Percentiles rank a stretch among this genome's conserved stretches.
These are phyloP conservation scores for Podila epigama DNA, from an alignment of 192 early-diverging fungal species.

Conservation along the genomic window DNA sequence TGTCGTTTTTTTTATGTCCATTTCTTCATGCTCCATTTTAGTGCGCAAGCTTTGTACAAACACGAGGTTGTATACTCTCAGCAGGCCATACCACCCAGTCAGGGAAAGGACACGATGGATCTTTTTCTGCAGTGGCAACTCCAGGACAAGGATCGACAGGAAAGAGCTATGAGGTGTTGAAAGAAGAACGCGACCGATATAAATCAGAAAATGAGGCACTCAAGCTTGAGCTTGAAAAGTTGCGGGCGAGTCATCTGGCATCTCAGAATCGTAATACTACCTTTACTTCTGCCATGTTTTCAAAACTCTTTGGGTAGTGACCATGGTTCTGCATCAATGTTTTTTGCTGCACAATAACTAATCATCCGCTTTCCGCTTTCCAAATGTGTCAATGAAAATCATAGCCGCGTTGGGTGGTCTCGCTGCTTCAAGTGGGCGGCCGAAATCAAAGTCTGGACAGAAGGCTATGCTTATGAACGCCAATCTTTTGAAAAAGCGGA, in stretches of 20 bases:
- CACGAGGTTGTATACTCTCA: conserved; percentile 20
- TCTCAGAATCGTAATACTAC: conserved; percentile 14
- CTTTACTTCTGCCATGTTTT: neutral
- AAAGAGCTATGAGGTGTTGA: conserved; percentile 27
- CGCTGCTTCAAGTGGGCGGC: conserved; percentile 15
- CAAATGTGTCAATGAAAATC: neutral
- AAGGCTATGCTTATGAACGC: conserved; percentile 31
- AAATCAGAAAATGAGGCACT: conserved; percentile 27
- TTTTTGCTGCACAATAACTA: no score
- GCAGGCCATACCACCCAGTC: neutral
- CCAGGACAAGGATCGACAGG: neutral
- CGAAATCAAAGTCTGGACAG: conserved; percentile 29
- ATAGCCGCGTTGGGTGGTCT: conserved; percentile 3
- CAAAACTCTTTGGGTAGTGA: no score
- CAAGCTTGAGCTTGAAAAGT: conserved; percentile 30
- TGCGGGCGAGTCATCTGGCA: conserved; percentile 14
- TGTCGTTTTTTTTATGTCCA: neutral
- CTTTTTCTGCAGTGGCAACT: neutral
- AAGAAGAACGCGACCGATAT: conserved; percentile 29
- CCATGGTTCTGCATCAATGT: neutral
- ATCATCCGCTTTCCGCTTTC: no score
- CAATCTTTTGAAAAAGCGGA: conserved; percentile 36
- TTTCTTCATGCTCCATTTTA: neutral
- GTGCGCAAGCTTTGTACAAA: conserved; percentile 35
- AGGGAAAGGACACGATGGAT: neutral